Evolutionary conservation across 2,329 filamentous ascomycete genomes (phyloP).

Genomic region (Gnomoniopsis sp.): DNA sequence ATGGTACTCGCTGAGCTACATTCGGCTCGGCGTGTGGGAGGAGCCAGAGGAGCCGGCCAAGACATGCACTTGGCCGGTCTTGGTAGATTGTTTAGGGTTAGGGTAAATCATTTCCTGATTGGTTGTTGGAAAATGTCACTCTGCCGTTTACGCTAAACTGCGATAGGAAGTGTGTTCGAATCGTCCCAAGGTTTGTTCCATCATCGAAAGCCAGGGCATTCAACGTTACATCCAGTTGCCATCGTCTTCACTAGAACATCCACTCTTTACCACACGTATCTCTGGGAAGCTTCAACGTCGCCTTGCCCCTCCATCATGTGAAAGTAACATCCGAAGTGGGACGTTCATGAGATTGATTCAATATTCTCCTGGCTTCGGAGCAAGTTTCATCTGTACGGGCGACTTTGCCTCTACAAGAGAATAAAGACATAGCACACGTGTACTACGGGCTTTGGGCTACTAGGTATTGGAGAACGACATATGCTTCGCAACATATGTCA

Average conservation of each 20-base stretch:
- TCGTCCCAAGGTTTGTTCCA: background rate
- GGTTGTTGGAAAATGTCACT: background rate
- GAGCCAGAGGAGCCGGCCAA: background rate
- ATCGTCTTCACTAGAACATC: background rate
- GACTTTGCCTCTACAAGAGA: background rate
- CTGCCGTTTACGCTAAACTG: background rate
- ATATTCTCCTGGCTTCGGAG: background rate
- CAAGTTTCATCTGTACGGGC: too few species aligned
- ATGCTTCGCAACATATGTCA: background rate
- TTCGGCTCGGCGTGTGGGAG: background rate
- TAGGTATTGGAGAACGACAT: too few species aligned
- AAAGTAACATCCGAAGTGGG: background rate
- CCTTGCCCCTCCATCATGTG: slow-evolving; percentile 7
- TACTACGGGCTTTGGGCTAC: too few species aligned
- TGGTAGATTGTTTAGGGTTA: background rate
- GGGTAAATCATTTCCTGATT: background rate
- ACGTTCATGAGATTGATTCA: too few species aligned
- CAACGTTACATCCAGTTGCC: background rate
- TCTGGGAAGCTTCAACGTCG: slow-evolving; percentile 15
- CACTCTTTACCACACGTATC: slow-evolving; percentile 13
- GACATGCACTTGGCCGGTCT: background rate
- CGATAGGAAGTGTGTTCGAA: background rate
- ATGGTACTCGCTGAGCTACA: background rate
- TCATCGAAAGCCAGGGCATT: background rate
- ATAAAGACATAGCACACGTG: background rate